phyloP scores from a whole-genome alignment of 805 yeast species.

The Hanseniaspora taiwanica region DNA sequence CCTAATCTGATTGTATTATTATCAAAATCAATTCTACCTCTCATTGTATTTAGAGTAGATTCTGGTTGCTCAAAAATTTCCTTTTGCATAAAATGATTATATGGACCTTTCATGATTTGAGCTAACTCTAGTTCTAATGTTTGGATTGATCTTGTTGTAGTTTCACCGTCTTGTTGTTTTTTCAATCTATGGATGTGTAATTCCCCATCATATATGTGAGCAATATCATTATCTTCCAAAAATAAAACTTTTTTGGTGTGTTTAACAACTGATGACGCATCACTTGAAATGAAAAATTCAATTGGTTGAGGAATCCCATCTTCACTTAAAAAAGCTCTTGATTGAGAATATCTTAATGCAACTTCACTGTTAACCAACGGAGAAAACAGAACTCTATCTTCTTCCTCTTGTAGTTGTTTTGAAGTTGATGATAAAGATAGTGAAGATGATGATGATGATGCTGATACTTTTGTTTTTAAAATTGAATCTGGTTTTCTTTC shows the following conservation, averaged over 20 bases:
- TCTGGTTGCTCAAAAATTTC: conserved; percentile 98
- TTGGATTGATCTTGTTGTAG: conserved; percentile 92
- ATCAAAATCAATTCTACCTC: conserved; percentile 94
- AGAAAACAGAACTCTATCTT: conserved; percentile 22
- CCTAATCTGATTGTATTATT: conserved; percentile 69
- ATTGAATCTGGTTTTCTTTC: conserved; percentile 21
- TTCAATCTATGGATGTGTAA: conserved; percentile 95
- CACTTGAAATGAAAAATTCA: conserved; percentile 92
- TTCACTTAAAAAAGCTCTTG: conserved; percentile 92
- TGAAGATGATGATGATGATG: conserved; percentile 11
- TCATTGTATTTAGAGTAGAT: conserved; percentile 95
- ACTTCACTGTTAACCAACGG: conserved; percentile 45
- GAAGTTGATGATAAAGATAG: conserved; percentile 3
- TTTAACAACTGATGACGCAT: conserved; percentile 91
- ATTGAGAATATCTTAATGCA: conserved; percentile 72
- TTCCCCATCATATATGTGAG: conserved; percentile 96
- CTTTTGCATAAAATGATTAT: conserved; percentile 95
- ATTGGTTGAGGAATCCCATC: conserved; percentile 88
- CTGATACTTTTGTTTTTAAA: conserved; percentile 1
- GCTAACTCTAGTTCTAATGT: conserved; percentile 94
- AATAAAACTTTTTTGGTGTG: conserved; percentile 95
- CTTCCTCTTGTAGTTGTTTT: conserved; percentile 5
- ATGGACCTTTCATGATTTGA: conserved; percentile 96
- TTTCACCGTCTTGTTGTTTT: conserved; percentile 61
- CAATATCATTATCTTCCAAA: conserved; percentile 96